Evolutionary conservation across 768 basidiomycete species (phyloP).

Genomic region (Mycena latifolia): DNA sequence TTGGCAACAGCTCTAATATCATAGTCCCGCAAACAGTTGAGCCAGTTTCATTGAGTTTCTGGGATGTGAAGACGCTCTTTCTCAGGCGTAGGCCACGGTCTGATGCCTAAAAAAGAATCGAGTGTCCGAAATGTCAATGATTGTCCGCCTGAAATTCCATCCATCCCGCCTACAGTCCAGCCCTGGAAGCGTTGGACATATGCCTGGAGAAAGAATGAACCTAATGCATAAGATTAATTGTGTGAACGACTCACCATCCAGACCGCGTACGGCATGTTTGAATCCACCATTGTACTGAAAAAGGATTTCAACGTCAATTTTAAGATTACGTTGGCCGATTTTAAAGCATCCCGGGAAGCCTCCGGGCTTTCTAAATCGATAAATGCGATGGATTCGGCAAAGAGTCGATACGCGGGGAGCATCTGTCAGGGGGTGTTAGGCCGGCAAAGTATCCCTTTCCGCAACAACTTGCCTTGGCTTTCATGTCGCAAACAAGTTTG

Average conservation of each 20-base stretch:
- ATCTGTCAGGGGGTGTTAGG: neutral
- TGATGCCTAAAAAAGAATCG: slow-evolving; percentile 24
- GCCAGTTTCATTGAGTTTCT: slow-evolving; percentile 19
- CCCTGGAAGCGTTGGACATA: slow-evolving; percentile 29
- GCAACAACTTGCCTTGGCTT: slow-evolving; percentile 4
- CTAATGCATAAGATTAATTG: neutral
- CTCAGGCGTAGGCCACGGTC: slow-evolving; percentile 23
- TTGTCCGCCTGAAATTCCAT: slow-evolving; percentile 28
- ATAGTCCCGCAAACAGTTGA: slow-evolving; percentile 19
- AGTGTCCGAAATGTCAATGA: slow-evolving; percentile 26
- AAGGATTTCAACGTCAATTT: slow-evolving; percentile 14
- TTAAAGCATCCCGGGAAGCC: slow-evolving; percentile 10
- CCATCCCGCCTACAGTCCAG: slow-evolving; percentile 16
- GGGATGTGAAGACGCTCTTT: slow-evolving; percentile 21
- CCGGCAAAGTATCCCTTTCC: too few relatives aligned
- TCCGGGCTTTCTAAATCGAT: slow-evolving; percentile 8
- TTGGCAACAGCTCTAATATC: slow-evolving; percentile 26
- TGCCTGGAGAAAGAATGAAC: slow-evolving; percentile 2
- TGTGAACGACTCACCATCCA: slow-evolving; percentile 20
- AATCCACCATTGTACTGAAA: slow-evolving; percentile 21
- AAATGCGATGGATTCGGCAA: slow-evolving; percentile 18
- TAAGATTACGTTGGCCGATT: slow-evolving; percentile 18
- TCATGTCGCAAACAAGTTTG: slow-evolving; percentile 27
- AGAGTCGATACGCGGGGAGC: slow-evolving; percentile 18
- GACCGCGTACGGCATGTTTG: slow-evolving; percentile 15